Evolutionary conservation across 2,329 filamentous ascomycete species (phyloP).

Genomic region (Neonectria faginata): DNA sequence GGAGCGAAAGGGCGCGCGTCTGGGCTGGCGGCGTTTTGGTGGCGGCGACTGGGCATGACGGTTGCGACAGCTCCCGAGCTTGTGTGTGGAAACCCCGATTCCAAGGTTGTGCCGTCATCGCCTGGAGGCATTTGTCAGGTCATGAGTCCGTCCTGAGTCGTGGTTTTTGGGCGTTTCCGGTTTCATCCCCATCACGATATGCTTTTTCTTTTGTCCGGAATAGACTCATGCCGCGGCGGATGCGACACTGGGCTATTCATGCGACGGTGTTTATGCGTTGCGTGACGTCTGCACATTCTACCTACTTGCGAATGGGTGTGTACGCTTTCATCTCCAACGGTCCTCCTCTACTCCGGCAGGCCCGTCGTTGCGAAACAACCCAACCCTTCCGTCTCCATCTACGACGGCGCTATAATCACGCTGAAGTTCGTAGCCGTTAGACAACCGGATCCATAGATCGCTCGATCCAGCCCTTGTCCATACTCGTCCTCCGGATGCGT

Average conservation of each 20-base stretch:
- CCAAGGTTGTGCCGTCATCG: not conserved
- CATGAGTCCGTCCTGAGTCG: conserved; percentile 1
- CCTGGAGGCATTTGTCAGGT: not conserved
- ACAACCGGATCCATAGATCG: not conserved
- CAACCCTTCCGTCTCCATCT: conserved; percentile 9
- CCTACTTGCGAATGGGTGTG: no score
- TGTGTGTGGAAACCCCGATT: not conserved
- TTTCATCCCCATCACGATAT: conserved; percentile 1
- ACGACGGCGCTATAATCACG: not conserved
- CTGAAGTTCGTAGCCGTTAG: no score
- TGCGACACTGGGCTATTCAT: conserved; percentile 26
- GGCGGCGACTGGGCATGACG: conserved; percentile 1
- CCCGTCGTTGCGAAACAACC: conserved; percentile 26
- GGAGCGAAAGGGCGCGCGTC: conserved; percentile 16
- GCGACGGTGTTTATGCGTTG: conserved; percentile 4
- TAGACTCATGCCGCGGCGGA: conserved; percentile 24
- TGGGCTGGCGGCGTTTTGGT: not conserved
- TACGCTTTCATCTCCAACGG: not conserved
- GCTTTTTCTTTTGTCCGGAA: conserved; percentile 18
- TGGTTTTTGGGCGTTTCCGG: not conserved
- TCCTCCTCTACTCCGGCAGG: conserved; percentile 11
- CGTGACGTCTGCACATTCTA: not conserved
- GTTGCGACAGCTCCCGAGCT: not conserved
- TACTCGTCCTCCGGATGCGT: conserved; percentile 35
- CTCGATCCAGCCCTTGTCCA: conserved; percentile 23